phyloP scores from a whole-genome alignment of 1,284 basidiomycete species.

The Ceratobasidium sp. region DNA sequence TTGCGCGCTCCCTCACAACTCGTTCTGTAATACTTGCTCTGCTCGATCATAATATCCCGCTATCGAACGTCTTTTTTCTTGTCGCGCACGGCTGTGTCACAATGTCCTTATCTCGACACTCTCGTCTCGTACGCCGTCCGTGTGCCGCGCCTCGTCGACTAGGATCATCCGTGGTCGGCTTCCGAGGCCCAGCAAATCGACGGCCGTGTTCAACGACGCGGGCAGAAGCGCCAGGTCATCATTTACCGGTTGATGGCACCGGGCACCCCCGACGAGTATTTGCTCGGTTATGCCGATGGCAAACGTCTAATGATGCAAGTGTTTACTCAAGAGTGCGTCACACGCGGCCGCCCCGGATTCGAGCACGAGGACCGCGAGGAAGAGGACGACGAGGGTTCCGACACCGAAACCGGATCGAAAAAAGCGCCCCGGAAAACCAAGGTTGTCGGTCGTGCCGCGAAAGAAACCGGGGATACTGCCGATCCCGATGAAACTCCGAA shows the following conservation, averaged over 20 bases:
- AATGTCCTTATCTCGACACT: not conserved
- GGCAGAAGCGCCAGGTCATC: not conserved
- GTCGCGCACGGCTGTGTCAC: not conserved
- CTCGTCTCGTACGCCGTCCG: not conserved
- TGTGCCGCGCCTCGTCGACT: too few species aligned
- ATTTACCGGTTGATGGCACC: not conserved
- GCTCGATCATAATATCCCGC: too few species aligned
- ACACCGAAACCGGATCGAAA: not conserved
- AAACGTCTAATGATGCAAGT: constrained; percentile 16
- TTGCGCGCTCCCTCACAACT: not conserved
- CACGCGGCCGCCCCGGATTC: not conserved
- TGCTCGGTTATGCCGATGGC: not conserved
- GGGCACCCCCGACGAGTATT: not conserved
- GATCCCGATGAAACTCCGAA: too few species aligned
- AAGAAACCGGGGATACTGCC: not conserved
- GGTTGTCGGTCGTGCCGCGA: not conserved
- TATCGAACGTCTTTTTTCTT: too few species aligned
- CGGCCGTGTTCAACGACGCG: not conserved
- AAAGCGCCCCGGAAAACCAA: not conserved
- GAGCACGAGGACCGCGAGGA: not conserved
- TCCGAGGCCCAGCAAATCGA: not conserved
- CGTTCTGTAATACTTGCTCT: too few species aligned
- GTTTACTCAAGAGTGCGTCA: not conserved
- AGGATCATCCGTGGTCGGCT: constrained; percentile 22
- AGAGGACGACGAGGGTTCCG: not conserved